Conservation (phyloP, 768 basidiomycete species). For the Hericium erinaceus region DNA sequence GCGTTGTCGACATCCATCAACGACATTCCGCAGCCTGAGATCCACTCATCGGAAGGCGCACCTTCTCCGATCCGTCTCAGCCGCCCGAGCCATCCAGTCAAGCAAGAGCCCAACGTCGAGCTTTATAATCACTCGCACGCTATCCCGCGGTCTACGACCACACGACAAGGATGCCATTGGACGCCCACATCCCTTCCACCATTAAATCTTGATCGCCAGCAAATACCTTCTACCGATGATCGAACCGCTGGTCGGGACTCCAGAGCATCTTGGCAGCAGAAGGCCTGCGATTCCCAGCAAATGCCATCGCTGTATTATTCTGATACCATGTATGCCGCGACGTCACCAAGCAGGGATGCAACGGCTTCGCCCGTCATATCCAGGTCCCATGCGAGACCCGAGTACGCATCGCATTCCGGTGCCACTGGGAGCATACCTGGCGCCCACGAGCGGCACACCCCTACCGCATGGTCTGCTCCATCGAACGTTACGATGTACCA, state of each 20-base stretch:
- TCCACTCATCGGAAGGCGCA: neutral
- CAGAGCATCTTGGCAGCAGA: neutral
- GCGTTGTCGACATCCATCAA: neutral
- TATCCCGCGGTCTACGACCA: neutral
- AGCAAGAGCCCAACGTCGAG: neutral
- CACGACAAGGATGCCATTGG: neutral
- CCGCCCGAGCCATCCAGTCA: neutral
- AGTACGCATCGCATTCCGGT: too few species aligned
- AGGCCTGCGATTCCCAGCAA: neutral
- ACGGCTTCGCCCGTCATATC: too few species aligned
- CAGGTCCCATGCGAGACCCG: too few species aligned
- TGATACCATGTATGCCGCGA: neutral
- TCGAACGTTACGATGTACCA: too few species aligned
- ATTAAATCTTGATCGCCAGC: neutral
- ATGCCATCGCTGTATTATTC: neutral
- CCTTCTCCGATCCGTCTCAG: neutral
- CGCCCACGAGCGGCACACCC: too few species aligned
- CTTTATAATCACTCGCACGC: neutral
- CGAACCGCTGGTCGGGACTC: neutral
- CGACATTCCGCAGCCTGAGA: neutral
- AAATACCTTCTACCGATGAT: neutral
- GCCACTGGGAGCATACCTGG: too few species aligned
- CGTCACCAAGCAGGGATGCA: too few species aligned
- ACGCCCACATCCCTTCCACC: neutral
- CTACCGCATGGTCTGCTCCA: too few species aligned